Base-by-base conservation (phyloP, 768 basidiomycete genomes). In the Termitomyces sp. region DNA sequence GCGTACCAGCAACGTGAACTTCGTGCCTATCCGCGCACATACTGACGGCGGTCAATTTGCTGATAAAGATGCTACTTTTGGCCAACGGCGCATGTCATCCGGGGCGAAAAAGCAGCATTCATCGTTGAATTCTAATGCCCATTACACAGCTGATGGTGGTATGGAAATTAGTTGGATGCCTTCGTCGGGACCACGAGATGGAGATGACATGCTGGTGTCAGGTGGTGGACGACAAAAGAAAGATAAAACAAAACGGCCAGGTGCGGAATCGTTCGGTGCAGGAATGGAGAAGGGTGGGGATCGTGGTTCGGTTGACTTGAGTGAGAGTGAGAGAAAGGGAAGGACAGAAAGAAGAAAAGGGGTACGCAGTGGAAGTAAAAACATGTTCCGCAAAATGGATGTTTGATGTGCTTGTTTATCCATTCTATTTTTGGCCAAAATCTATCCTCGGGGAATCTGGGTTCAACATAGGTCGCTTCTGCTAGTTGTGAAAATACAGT, bases 81-180 rank as follows among this genome's bases (percentile, higher is more conserved):
- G 89, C 56, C 84, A 88, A 68, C 81, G 88, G n/a, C 80, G 85
- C 47, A 66, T 68, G 49, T 58, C 53, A 57, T 43, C 63, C 10
- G 18, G 66, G 53, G 43, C 56, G 13, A 70, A 63, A 30, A 65
- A 64, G 32, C 50, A 47, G 16, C 33, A 35, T 24, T 20, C 42
- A 33, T 32, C 28, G 28, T 49, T 51, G 36, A 56, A 66, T 24
- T 68, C 58, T 38, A 64, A 58, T 45, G 58, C 58, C 54, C 71
- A 53, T 28, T 66, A 63, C 51, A 63, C 65, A 13, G 73, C 70
- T 14, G 87, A 87, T 64, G 87, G 87, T 13, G 86, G 84, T 12
- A 84, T 92, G 81, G 92, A 94, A 69, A 84, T 92, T 72, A 89
- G 83, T 50, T 96, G 92, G 82, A 75, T 90, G 32, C 92, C 92